phyloP scores from a whole-genome alignment of 225 moss, liverwort and hornwort genomes.

The Climacium dendroides region DNA sequence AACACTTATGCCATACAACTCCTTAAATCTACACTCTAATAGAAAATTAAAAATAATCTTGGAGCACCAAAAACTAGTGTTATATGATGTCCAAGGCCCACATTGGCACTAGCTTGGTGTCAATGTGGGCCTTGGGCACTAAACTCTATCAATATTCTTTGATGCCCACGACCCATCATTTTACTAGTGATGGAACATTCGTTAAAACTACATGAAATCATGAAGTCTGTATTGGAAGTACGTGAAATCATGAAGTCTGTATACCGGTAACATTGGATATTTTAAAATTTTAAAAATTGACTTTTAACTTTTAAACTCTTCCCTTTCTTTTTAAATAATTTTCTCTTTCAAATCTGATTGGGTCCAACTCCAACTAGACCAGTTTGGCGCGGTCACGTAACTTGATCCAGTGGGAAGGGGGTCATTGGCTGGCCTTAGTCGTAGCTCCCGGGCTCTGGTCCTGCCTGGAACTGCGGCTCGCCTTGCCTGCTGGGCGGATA shows the following conservation, averaged over 20 bases:
- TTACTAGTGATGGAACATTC: neutral
- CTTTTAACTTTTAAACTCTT: neutral
- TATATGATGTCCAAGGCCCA: fast-evolving
- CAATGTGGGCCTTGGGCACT: neutral
- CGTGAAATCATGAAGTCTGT: neutral
- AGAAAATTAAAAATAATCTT: too few species aligned
- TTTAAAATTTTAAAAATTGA: neutral
- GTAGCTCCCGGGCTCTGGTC: neutral
- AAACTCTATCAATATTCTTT: neutral
- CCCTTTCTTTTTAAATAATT: neutral
- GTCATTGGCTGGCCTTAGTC: neutral
- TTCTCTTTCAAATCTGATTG: neutral
- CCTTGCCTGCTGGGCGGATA: neutral
- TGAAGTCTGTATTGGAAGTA: neutral
- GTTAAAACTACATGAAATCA: neutral
- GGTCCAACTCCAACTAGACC: neutral
- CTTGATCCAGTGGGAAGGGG: neutral
- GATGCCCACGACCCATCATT: neutral
- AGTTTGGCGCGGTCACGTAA: neutral
- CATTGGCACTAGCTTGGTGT: neutral
- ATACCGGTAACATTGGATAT: neutral
- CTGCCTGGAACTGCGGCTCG: neutral
- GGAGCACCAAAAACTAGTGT: too few species aligned
- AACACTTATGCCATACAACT: neutral
- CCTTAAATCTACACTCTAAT: neutral